Conservation (phyloP, 768 basidiomycete genomes). For the Auricularia cornea region DNA sequence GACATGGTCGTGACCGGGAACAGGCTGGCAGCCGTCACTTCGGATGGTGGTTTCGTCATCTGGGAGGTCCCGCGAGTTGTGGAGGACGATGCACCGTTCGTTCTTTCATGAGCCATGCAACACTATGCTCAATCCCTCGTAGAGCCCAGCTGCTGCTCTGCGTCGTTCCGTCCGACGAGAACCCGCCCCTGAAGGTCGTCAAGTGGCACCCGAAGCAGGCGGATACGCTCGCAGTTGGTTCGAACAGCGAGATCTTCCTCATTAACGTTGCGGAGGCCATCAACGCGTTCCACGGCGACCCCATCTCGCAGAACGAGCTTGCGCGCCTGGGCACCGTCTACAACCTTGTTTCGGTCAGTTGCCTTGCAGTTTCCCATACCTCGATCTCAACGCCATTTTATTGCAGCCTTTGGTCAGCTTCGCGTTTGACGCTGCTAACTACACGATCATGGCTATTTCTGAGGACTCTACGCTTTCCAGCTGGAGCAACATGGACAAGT, state of each 20-base stretch:
- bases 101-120: background rate
- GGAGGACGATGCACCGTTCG: constrained; percentile 76
- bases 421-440: constrained; percentile 73
- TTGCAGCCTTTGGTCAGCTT: constrained; percentile 72
- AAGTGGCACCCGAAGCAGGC: constrained; percentile 85
- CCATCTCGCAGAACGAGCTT: constrained; percentile 60
- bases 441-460: constrained; percentile 72
- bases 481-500: constrained; percentile 73
- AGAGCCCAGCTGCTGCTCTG: constrained; percentile 44
- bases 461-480: constrained; percentile 73
- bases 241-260: constrained; percentile 64
- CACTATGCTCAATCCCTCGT: background rate
- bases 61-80: constrained; percentile 81
- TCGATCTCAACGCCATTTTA: background rate
- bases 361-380: background rate
- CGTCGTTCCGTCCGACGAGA: constrained; percentile 50
- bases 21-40: constrained; percentile 76
- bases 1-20: constrained; percentile 85
- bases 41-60: constrained; percentile 82
- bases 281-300: constrained; percentile 52
- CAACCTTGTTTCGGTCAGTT: constrained; percentile 58
- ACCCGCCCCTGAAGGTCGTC: constrained; percentile 65
- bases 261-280: constrained; percentile 62
- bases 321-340: constrained; percentile 61
- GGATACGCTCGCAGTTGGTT: constrained; percentile 76